phyloP scores from a whole-genome alignment of 2,329 filamentous ascomycete species.

The Aureobasidium sp. region DNA sequence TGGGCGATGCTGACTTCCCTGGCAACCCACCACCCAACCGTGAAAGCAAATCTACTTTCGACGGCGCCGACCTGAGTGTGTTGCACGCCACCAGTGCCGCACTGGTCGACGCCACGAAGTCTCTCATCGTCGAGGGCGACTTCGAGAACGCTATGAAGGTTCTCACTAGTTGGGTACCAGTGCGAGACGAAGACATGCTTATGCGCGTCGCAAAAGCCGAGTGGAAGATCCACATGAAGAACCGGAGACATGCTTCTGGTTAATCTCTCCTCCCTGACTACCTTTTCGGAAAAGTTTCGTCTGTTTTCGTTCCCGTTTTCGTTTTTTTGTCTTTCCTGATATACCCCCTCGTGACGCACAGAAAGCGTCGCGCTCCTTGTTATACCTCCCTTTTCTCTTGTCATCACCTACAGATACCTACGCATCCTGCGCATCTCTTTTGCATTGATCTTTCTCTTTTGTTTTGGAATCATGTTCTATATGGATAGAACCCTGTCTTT shows the following conservation, averaged over 20 bases:
- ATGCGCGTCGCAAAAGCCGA: constrained; percentile 87
- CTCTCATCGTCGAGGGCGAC: constrained; percentile 84
- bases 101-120: constrained; percentile 80
- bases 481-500: not conserved
- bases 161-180: constrained; percentile 84
- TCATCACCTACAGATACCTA: not conserved
- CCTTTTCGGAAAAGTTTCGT: not conserved
- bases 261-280: not conserved
- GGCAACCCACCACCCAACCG: not conserved
- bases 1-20: constrained; percentile 58
- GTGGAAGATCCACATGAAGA: constrained; percentile 64
- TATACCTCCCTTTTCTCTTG: not conserved
- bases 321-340: not conserved
- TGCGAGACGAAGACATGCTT: constrained; percentile 87
- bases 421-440: not conserved
- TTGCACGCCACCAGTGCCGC: constrained; percentile 86
- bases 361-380: not conserved
- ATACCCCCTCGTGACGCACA: constrained; percentile 1
- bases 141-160: constrained; percentile 99
- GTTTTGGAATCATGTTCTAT: not conserved
- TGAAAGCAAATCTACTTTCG: constrained; percentile 30
- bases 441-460: not conserved
- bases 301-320: not conserved
- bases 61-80: constrained; percentile 66
- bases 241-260: not conserved